Evolutionary conservation across 805 yeast species (phyloP).

Genomic region (Wickerhamomyces hampshirensis): DNA sequence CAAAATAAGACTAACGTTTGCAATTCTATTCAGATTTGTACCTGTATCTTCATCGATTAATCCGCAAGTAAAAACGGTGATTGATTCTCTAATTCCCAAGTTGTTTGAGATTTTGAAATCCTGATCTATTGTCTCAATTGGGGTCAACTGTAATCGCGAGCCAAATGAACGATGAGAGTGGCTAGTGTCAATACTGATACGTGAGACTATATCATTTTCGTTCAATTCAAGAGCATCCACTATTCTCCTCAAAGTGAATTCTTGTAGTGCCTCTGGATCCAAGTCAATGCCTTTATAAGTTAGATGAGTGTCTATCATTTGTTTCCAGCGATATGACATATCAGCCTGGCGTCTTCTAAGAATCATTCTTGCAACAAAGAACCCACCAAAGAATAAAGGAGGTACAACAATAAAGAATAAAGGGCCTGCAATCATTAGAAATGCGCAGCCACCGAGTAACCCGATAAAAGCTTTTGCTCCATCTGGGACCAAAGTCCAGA

Average conservation of each 20-base stretch:
- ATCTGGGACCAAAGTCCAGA: constrained; percentile 9
- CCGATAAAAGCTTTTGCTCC: constrained; percentile 8
- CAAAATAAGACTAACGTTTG: constrained; percentile 13
- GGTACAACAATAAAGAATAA: constrained; percentile 21
- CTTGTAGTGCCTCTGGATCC: constrained; percentile 10
- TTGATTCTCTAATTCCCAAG: constrained; percentile 10
- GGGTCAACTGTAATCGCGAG: constrained; percentile 11
- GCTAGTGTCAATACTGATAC: constrained; percentile 3
- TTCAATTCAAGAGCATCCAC: constrained; percentile 15
- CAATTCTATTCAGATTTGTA: constrained; percentile 8
- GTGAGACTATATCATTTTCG: constrained; percentile 13
- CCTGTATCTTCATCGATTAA: constrained; percentile 12
- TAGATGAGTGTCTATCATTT: constrained; percentile 12
- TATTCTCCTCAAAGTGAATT: constrained; percentile 14
- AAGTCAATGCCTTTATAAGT: constrained; percentile 13
- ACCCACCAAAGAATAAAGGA: constrained; percentile 20
- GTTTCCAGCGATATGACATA: constrained; percentile 13
- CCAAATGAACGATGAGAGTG: constrained; percentile 7
- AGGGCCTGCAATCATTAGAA: constrained; percentile 16
- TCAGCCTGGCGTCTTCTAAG: constrained; percentile 10
- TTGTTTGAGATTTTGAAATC: constrained; percentile 10
- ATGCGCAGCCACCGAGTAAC: constrained; percentile 11
- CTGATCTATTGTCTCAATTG: constrained; percentile 17
- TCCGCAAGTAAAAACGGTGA: constrained; percentile 18
- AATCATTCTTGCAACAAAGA: constrained; percentile 8